Conservation (phyloP, 495 filamentous ascomycete species). For the Aspergillus wentii region DNA sequence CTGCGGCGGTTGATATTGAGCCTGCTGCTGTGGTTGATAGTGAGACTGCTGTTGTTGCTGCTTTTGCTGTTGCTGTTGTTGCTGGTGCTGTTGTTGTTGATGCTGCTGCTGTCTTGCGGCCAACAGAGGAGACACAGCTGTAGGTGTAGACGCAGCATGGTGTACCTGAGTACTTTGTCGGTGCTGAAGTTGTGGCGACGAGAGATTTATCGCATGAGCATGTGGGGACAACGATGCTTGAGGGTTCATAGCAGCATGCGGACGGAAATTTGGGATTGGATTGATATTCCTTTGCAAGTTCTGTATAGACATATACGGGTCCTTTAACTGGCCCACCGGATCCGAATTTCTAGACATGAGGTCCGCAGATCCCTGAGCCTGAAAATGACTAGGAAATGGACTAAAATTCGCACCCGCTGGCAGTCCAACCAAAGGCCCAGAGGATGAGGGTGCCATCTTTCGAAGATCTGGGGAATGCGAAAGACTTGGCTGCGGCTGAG, state of each 20-base stretch:
- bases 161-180: no score
- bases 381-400: slow-evolving; percentile 30
- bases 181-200: slow-evolving; percentile 39
- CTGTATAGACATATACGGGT: slow-evolving; percentile 24
- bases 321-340: slow-evolving; percentile 22
- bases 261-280: slow-evolving; percentile 29
- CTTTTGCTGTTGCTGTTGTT: slow-evolving; percentile 23
- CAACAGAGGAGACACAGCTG: no score
- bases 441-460: slow-evolving; percentile 32
- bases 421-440: slow-evolving; percentile 30
- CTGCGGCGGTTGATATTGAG: slow-evolving; percentile 7
- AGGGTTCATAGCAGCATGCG: slow-evolving; percentile 24
- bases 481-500: slow-evolving; percentile 25
- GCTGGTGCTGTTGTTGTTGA: slow-evolving; percentile 25
- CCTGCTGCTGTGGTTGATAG: slow-evolving; percentile 13
- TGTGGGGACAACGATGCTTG: slow-evolving; percentile 25
- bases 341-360: slow-evolving; percentile 29
- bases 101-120: no score
- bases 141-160: no score
- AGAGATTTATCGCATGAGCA: slow-evolving; percentile 24
- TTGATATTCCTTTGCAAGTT: slow-evolving; percentile 31
- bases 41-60: slow-evolving; percentile 26
- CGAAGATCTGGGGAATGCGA: slow-evolving; percentile 32
- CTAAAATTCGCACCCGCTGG: slow-evolving; percentile 24
- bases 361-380: slow-evolving; percentile 28